Evolutionary conservation across 768 basidiomycete species (phyloP), one percentile per base, ranked within the genome.

Genomic region (Mycena belliarum): DNA sequence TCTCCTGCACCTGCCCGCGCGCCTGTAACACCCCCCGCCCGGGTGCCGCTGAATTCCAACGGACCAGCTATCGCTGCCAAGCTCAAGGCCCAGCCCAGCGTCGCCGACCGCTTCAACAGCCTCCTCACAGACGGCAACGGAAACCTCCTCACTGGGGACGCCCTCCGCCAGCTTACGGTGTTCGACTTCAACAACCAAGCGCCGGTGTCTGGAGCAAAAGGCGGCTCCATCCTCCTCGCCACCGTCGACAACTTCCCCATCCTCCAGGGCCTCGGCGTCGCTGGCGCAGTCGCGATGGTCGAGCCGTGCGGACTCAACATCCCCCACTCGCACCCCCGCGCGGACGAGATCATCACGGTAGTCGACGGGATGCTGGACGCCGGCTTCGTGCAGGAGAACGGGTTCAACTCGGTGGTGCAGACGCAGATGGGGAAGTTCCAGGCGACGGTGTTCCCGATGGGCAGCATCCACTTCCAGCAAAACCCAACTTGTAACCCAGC

Each of bases 211-310:
- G 33, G 33, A 5, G 20, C 48, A 20, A 1, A 23, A 9, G 48
- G 48, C 16, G 48, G 48, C 32, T 49, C 48, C 12, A 49, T 49
- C 48, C 48, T 49, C 37, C 48, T 49, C 33, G 48, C 48, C 32
- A 49, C 48, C 16, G 48, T 49, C 21, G 48, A 49, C 23, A 49
- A 49, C 33, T 49, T 49, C 35, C 48, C 48, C 20, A 49, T 49
- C 21, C 48, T 49, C 48, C 14, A 49, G 48, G 33, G 21, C 1
- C 32, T 49, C 12, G 48, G 48, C 16, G n/a, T 49, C 48, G 21
- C 48, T 25, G 20, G 20, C 32, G 48, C 48, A 8, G 12, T 46
- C 16, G 29, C 45, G 1, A 7, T 46, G 18, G 45, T 46, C 18
- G 28, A 29, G 26, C 45, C 45, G 3, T 46, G 45, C 8, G 45